Percentiles rank a stretch among this genome's conserved stretches.
Conservation (phyloP, 257 asterid genomes). For the Scutellaria barbata region DNA sequence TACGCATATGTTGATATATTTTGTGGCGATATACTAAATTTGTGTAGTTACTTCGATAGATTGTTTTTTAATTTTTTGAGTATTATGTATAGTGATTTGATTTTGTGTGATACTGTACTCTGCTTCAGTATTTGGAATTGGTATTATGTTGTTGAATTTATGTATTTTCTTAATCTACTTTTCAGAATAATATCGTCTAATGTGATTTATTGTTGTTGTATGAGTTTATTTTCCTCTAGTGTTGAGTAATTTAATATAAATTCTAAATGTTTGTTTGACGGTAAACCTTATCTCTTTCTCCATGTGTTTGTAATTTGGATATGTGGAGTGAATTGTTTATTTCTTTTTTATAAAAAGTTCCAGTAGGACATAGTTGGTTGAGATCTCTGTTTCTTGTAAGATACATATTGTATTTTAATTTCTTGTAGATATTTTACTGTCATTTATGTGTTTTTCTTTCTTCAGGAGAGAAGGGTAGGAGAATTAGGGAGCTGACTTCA, state of each 20-base stretch:
- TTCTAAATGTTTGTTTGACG: not conserved
- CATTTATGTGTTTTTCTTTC: not conserved
- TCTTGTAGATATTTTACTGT: not conserved
- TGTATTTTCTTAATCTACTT: not conserved
- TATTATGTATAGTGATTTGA: not conserved
- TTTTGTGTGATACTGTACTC: not conserved
- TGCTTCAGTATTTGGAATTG: conserved; percentile 5
- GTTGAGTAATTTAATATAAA: not conserved
- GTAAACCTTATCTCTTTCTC: not conserved
- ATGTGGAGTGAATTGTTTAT: not conserved
- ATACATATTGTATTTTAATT: not conserved
- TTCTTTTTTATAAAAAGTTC: not conserved
- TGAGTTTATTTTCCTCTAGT: not conserved
- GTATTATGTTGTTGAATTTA: not conserved
- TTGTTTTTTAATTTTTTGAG: not conserved
- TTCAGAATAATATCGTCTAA: not conserved
- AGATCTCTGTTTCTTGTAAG: not conserved
- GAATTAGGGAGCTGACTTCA: conserved; percentile 71
- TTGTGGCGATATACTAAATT: not conserved
- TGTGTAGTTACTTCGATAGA: not conserved
- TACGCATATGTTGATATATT: too few relatives aligned
- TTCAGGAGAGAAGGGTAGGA: conserved; percentile 75
- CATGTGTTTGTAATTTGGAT: not conserved
- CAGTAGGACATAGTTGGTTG: not conserved
- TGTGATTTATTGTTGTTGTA: not conserved